Evolutionary conservation across 2,329 filamentous ascomycete species (phyloP), one percentile per base, ranked within the genome.

Genomic region (Tolypocladium cylindrosporum): DNA sequence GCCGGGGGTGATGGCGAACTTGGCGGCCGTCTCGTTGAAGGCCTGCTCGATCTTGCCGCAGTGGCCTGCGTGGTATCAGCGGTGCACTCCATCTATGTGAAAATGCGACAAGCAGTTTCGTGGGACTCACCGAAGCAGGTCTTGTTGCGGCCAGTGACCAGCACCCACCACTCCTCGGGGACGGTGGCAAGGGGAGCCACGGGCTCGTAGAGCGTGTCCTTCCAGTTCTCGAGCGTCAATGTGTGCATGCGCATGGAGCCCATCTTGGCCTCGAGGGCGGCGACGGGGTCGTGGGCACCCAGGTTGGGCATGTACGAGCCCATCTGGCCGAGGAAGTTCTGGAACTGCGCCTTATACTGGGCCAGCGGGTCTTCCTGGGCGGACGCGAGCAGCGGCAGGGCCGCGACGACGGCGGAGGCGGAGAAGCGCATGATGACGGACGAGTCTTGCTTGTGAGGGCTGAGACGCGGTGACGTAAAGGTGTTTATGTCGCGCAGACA

Each of bases 161-260:
- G 79, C 61, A 93, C 76, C 78, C 88, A 86, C 87, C 87, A 91
- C 73, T 91, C 86, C 72, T 88, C 86, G 6, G 88, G 86, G 61
- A 78, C 79, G 13, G 82, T 81, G 61, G 81, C 79, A 36, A 73
- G 82, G 10, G 82, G 72, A 60, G 83, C 76, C 59, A 88, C 83
- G 37, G 84, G 81, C 55, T 76, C 76, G 68, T 83, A 85, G 60
- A 93, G 76, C 3, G 85, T 83, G 34, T 86, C 74, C 71, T 86
- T 83, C 87, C 88, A 90, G 78, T 87, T 88, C 62, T 85, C 76
- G 58, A 90, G 76, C 6, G 84, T 86, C 64, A 93, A 71, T 55
- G 68, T 69, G 55, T 72, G 80, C 70, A 69, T 82, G 74, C 71
- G 72, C 71, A 74, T 70, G 50, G 69, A 66, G 61, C 70, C 69